Evolutionary conservation across 768 basidiomycete species (phyloP).

Genomic region (Melanogaster broomeanus): DNA sequence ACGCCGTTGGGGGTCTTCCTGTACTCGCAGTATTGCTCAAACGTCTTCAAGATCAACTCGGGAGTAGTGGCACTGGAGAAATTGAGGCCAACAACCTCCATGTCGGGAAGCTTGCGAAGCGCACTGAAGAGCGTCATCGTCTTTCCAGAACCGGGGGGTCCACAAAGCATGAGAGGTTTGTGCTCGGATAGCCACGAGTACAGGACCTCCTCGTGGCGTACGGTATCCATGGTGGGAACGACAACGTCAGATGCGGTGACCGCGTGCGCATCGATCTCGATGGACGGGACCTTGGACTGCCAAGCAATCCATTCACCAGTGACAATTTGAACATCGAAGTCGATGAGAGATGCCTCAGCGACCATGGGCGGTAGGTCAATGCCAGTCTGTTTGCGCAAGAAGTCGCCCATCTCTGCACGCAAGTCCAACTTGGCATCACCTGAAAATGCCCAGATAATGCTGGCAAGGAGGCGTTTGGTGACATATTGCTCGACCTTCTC

Average conservation of each 20-base stretch:
- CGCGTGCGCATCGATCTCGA: conserved; percentile 96
- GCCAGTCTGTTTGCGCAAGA: conserved; percentile 79
- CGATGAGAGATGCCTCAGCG: conserved; percentile 84
- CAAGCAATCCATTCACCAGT: conserved; percentile 90
- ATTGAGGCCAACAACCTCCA: conserved; percentile 99
- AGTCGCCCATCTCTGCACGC: conserved; percentile 88
- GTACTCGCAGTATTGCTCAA: conserved; percentile 99
- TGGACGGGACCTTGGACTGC: conserved; percentile 89
- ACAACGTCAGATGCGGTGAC: conserved; percentile 97
- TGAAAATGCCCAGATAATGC: conserved; percentile 96
- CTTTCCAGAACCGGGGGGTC: conserved; percentile 99
- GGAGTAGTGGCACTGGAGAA: conserved; percentile 99
- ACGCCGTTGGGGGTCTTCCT: conserved; percentile 99
- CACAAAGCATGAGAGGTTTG: conserved; percentile 97
- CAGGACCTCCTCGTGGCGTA: conserved; percentile 96
- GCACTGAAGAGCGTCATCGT: conserved; percentile 99
- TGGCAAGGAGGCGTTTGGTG: conserved; percentile 84
- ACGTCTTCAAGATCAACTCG: conserved; percentile 97
- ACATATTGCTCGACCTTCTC: conserved; percentile 93
- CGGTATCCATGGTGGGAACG: conserved; percentile 97
- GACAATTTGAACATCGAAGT: conserved; percentile 89
- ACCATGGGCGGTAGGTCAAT: conserved; percentile 83
- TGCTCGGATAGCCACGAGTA: conserved; percentile 99
- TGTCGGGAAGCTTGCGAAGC: conserved; percentile 93
- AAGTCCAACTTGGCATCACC: conserved; percentile 93